Percentiles rank a stretch among this genome's conserved stretches.
Evolutionary conservation across 305 asterid species (phyloP).

Genomic region (Ruellia speciosa): DNA sequence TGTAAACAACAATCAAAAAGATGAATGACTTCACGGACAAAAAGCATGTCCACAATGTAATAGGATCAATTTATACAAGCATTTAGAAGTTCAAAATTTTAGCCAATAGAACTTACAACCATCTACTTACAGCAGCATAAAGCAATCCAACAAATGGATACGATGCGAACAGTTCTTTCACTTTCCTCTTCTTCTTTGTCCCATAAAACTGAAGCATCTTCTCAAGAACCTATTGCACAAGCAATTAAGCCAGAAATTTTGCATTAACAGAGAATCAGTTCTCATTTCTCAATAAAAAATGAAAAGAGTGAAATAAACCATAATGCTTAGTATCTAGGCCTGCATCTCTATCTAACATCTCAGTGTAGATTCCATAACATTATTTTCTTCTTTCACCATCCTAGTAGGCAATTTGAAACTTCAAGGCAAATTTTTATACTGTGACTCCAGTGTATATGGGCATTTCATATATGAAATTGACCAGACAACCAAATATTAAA

Average conservation of each 20-base stretch:
- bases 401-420: no score
- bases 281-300: no score
- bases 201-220: slow-evolving; percentile 58
- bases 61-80: slow-evolving; percentile 7
- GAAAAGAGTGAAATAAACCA: no score
- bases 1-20: slow-evolving; percentile 4
- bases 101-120: slow-evolving; percentile 14
- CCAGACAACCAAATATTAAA: background rate
- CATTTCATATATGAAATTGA: no score
- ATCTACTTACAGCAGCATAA: slow-evolving; percentile 68
- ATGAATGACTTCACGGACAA: slow-evolving; percentile 6
- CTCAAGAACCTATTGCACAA: slow-evolving; percentile 53
- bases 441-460: no score
- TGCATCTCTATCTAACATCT: no score
- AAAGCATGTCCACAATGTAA: slow-evolving; percentile 12
- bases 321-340: no score
- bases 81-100: slow-evolving; percentile 10
- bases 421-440: no score
- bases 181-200: slow-evolving; percentile 37
- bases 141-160: slow-evolving; percentile 75
- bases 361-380: no score
- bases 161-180: slow-evolving; percentile 40
- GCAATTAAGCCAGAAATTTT: slow-evolving; percentile 7
- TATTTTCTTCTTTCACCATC: no score
- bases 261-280: no score